Base-by-base conservation (phyloP, 352 stramenopile genomes). In the Pythium sp. region DNA sequence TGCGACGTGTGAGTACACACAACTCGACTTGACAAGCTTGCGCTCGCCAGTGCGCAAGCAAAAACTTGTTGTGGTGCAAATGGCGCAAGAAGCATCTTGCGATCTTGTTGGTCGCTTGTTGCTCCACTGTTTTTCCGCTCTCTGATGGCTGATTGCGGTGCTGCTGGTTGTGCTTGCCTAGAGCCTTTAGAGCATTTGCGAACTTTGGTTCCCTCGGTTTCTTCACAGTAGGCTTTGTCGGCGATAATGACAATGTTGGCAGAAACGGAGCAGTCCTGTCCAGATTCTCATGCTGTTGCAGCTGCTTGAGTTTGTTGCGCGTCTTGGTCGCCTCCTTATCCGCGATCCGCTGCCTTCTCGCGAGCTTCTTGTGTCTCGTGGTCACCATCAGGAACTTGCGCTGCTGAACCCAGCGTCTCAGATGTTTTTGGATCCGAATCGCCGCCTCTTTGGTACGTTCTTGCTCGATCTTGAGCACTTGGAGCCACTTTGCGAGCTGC, bases 321-420 rank as follows among this genome's bases (percentile, higher is more conserved):
- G 0, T 54, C 59, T 15, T 60, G 6, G 53, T 58, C 8, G 62
- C 30, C 11, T 55, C 24, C 51, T 89, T 89, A 14, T 67, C 49
- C 0, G 63, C 63, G 2, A 87, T 56, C 15, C 80, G 68, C 24
- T 69, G 47, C 22, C 49, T 68, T 11, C 70, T 63, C 26, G 72
- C 73, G 0, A 73, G 46, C 51, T 89, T 90, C 46, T 76, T 73
- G 20, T 51, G 58, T 22, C 74, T 62, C 18, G 63, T 69, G 15
- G 64, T 65, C 24, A 56, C 58, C 64, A 79, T 75, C 1, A 72
- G 30, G 43, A 82, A 88, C 56, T 77, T 70, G n/a, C 73, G 74
- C 58, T 86, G 80, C 26, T 79, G 70, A 11, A 82, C 68, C 80
- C 81, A 91, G 3, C 80, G 64, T 1, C 68, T 69, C 11, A 87